Evolutionary conservation across 495 filamentous ascomycete species (phyloP).

Genomic region (Penicillium waksmanii): DNA sequence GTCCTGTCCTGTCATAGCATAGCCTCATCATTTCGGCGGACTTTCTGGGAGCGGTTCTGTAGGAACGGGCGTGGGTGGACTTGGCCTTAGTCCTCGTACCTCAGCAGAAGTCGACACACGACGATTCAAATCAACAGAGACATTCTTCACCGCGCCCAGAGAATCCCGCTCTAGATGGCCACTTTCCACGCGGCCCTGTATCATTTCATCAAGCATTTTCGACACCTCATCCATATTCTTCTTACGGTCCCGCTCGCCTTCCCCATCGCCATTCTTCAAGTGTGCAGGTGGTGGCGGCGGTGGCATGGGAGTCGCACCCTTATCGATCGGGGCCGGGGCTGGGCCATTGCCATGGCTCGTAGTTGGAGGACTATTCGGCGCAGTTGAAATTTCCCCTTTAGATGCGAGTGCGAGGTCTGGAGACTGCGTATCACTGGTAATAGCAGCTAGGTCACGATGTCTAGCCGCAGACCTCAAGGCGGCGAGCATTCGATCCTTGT

Average conservation of each 20-base stretch:
- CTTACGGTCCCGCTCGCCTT: slow-evolving; percentile 48
- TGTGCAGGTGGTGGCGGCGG: neutral
- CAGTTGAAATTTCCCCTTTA: slow-evolving; percentile 36
- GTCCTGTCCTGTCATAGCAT: neutral
- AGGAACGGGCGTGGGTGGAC: slow-evolving; percentile 10
- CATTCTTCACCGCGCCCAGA: slow-evolving; percentile 55
- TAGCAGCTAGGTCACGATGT: slow-evolving; percentile 83
- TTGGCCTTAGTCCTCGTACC: slow-evolving; percentile 33
- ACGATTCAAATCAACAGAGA: slow-evolving; percentile 41
- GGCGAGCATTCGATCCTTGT: slow-evolving; percentile 92
- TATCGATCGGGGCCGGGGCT: slow-evolving; percentile 6
- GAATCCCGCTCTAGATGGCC: slow-evolving; percentile 64
- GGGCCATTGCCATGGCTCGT: slow-evolving; percentile 10
- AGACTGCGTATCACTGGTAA: slow-evolving; percentile 46
- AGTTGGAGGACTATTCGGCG: slow-evolving; percentile 30
- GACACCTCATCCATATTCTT: slow-evolving; percentile 88
- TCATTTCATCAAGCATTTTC: slow-evolving; percentile 91
- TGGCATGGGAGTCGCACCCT: slow-evolving; percentile 25
- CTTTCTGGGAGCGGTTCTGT: slow-evolving; percentile 4
- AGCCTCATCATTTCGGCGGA: slow-evolving; percentile 16
- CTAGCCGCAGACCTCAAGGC: slow-evolving; percentile 85
- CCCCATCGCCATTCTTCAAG: slow-evolving; percentile 24
- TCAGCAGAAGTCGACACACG: slow-evolving; percentile 40
- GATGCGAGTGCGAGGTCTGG: slow-evolving; percentile 32
- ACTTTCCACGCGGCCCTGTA: slow-evolving; percentile 78